Percentiles rank a stretch among this genome's conserved stretches.
Conservation (phyloP, 2,329 filamentous ascomycete genomes). For the Magnaporthiopsis rhizophila region DNA sequence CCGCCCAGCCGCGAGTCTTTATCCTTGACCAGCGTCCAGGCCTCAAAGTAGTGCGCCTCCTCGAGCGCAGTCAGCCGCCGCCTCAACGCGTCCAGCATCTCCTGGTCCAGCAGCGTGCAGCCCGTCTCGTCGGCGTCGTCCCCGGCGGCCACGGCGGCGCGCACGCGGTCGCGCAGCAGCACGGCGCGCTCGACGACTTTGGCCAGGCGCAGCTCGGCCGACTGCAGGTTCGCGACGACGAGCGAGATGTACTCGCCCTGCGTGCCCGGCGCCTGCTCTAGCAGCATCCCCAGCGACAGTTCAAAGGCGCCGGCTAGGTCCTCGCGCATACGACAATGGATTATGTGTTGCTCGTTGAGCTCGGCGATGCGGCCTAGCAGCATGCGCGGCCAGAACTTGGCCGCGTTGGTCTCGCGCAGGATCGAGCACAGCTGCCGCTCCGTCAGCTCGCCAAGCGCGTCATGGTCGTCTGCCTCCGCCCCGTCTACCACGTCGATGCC, state of each 20-base stretch:
- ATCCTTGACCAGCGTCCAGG: slow-evolving; percentile 1
- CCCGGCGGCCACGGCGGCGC: neutral
- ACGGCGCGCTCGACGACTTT: neutral
- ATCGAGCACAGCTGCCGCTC: neutral
- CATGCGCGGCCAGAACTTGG: slow-evolving; percentile 3
- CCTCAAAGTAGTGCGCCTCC: slow-evolving; percentile 1
- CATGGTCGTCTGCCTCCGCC: neutral
- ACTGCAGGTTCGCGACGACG: slow-evolving; percentile 1
- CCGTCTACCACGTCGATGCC: neutral
- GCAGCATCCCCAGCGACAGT: slow-evolving; percentile 1
- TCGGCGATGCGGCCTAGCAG: neutral
- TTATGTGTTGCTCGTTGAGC: neutral
- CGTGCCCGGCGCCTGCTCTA: neutral
- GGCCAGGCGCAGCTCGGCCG: neutral
- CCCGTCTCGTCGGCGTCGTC: neutral
- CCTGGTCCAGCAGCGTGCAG: neutral
- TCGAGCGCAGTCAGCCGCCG: neutral
- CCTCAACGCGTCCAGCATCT: neutral
- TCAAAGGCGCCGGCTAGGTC: neutral
- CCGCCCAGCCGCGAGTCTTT: neutral
- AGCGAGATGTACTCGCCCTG: neutral
- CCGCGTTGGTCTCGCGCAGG: slow-evolving; percentile 1
- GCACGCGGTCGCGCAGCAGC: neutral
- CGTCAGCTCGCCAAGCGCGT: neutral
- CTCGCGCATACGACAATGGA: neutral